Evolutionary conservation across 768 basidiomycete species (phyloP).

Genomic region (Leucogyrophana mollusca): DNA sequence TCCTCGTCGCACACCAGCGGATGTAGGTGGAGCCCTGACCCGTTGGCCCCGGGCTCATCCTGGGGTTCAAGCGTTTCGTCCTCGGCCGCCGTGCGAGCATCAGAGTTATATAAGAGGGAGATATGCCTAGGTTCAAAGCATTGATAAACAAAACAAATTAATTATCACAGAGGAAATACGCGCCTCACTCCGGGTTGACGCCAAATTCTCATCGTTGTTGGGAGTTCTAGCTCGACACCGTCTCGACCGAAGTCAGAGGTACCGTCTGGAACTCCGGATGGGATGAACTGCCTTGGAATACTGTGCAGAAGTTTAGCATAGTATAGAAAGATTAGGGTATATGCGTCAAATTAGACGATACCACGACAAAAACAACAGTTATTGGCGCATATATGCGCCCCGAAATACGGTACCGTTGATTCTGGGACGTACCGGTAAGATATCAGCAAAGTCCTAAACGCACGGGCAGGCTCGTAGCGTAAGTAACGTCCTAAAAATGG

Average conservation of each 20-base stretch:
- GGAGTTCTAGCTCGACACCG: conserved; percentile 46
- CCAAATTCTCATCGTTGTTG: conserved; percentile 61
- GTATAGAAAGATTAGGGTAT: not conserved
- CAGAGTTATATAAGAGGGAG: conserved; percentile 53
- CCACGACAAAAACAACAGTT: not conserved
- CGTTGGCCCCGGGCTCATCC: conserved; percentile 33
- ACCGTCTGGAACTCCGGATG: conserved; percentile 20
- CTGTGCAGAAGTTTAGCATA: not conserved
- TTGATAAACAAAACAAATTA: conserved; percentile 2
- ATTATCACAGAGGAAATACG: conserved; percentile 4
- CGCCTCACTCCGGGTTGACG: conserved; percentile 55
- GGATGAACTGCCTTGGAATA: conserved; percentile 5
- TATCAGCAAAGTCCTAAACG: conserved; percentile 69
- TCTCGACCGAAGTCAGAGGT: conserved; percentile 18
- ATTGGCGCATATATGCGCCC: conserved; percentile 12
- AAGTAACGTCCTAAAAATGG: conserved; percentile 71
- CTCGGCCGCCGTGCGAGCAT: conserved; percentile 37
- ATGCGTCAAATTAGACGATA: not conserved
- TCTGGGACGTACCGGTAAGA: conserved; percentile 62
- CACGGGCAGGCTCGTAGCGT: conserved; percentile 77
- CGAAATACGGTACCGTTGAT: too few species aligned
- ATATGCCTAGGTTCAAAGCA: conserved; percentile 26
- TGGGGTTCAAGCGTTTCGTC: conserved; percentile 1
- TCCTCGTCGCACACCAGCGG: conserved; percentile 61
- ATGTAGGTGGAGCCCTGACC: conserved; percentile 42